A percentile compares a stretch with the other conserved stretches of the same genome.
phyloP scores from a whole-genome alignment of 495 filamentous ascomycete genomes.

The Clavariopsis aquatica region DNA sequence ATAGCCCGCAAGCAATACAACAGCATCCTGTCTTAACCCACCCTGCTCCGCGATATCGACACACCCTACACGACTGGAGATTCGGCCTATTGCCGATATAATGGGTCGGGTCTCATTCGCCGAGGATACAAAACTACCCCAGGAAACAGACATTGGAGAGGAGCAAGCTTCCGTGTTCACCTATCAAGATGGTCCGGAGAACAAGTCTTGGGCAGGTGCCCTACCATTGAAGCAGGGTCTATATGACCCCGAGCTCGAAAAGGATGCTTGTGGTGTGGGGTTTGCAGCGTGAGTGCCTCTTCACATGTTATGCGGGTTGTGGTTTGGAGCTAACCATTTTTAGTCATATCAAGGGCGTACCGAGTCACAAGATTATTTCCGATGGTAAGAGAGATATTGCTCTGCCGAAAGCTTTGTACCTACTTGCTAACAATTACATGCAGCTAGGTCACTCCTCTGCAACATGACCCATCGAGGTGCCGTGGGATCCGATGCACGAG shows the following conservation, averaged over 20 bases:
- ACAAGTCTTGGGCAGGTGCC: constrained; percentile 92
- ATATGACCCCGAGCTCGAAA: constrained; percentile 94
- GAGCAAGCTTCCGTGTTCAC: constrained; percentile 67
- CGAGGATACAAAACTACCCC: constrained; percentile 65
- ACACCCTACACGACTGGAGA: neutral
- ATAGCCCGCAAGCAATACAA: constrained; percentile 6
- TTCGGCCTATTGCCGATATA: constrained; percentile 53
- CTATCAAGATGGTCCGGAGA: constrained; percentile 80
- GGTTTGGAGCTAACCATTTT: constrained; percentile 14
- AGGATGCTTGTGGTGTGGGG: constrained; percentile 99
- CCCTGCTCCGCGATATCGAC: neutral
- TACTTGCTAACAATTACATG: constrained; percentile 20
- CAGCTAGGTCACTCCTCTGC: constrained; percentile 90
- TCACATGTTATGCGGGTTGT: neutral
- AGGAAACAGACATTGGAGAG: constrained; percentile 55
- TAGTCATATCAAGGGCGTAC: constrained; percentile 95
- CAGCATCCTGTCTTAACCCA: constrained; percentile 2
- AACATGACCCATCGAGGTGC: constrained; percentile 99
- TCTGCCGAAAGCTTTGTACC: neutral
- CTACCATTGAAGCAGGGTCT: constrained; percentile 97
- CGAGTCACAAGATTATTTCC: constrained; percentile 98
- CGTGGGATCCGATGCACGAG: constrained; percentile 94
- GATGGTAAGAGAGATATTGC: constrained; percentile 69
- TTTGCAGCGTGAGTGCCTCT: constrained; percentile 85
- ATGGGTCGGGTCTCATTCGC: constrained; percentile 65